Base-by-base conservation (phyloP, 2,329 filamentous ascomycete genomes). In the Ophiostoma tasmaniense region DNA sequence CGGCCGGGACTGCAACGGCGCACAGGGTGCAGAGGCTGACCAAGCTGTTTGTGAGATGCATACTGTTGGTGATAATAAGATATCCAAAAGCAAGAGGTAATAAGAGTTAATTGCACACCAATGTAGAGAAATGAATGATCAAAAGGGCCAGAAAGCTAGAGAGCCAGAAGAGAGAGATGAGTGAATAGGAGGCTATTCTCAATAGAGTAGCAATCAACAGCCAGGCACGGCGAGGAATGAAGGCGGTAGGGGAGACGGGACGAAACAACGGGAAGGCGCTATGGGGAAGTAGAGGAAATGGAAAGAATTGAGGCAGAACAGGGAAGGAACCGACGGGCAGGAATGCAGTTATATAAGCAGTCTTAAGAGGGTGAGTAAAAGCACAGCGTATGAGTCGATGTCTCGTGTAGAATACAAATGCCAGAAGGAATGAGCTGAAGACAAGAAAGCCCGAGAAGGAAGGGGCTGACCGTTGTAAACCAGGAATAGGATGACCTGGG, bases 1-100 rank as follows among this genome's bases (percentile, higher is more conserved):
- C 14, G 6, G 30, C 66, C 5, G 52, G 67, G 13, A 42, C 42
- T 3, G 69, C 72, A 66, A 72, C 30, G 22, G 68, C 68, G 5
- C 61, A 66, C 14, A 71, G 30, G 7, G 66, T 45, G 52, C 59
- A 67, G 50, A 68, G 30, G 45, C 67, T 62, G 33, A 55, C n/a
- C n/a, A 67, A 20, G 6, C 35, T 35, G n/a, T 64, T 17, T 37
- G 50, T 33, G 50, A 68, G 52, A 22, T 59, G 69, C 70, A 73
- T 72, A 10, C 8, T 25, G 50, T 67, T 35, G 65, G 20, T 52
- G 13, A 30, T n/a, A 55, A 3, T 39, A 28, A 64, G 8, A 33
- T 35, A 7, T 22, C 17, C 55, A 33, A 33, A 17, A n/a, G 55
- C 7, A 17, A 25, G 50, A 55, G 50, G 45, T 20, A 50, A 25